Base-by-base conservation (phyloP, 768 basidiomycete species). In the Candolleomyces eurysporus region DNA sequence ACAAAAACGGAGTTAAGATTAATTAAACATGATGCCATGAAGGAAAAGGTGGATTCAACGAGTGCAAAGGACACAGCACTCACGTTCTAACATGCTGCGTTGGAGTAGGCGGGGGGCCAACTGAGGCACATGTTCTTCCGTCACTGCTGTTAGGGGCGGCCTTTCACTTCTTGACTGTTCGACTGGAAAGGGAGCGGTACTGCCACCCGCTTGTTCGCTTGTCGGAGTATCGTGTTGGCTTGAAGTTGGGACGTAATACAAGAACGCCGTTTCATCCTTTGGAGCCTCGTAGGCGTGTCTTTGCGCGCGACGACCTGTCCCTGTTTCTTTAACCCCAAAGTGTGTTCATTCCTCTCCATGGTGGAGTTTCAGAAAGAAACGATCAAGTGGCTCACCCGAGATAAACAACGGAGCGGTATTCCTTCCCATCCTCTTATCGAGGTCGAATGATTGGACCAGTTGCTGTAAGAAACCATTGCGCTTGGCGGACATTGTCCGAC, bases 391-490 rank as follows among this genome's bases (percentile, higher is more conserved):
- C 62, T 49, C 40, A 82, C 80, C 81, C 76, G 81, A 73, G 21
- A 82, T 78, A 63, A 82, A 81, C 59, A 81, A 78, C 8, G 80
- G 76, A 11, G 76, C 66, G 9, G 72, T 69, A 36, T 69, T 70
- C 67, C 77, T 83, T 30, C 62, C 61, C 36, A 70, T 62, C 70
- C 79, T 84, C 69, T 81, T 85, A 39, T 86, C 84, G 31, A 72
- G 72, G 55, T 85, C 83, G 39, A 77, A 68, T 6, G 82, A 79
- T 57, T 83, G 78, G 21, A 92, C 86, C 40, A 92, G 82, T 61
- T 83, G 85, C 61, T 85, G 84, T 52, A 91, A 79, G 67, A 95
- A 94, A 42, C 80, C 67, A 65, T 88, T 88, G 63, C 94, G 81
- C 45, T 86, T 81, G 42, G 78, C 75, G 36, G 89, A 86, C 93